phyloP scores from a whole-genome alignment of 2,329 filamentous ascomycete genomes.

The Aspergillus neotritici region DNA sequence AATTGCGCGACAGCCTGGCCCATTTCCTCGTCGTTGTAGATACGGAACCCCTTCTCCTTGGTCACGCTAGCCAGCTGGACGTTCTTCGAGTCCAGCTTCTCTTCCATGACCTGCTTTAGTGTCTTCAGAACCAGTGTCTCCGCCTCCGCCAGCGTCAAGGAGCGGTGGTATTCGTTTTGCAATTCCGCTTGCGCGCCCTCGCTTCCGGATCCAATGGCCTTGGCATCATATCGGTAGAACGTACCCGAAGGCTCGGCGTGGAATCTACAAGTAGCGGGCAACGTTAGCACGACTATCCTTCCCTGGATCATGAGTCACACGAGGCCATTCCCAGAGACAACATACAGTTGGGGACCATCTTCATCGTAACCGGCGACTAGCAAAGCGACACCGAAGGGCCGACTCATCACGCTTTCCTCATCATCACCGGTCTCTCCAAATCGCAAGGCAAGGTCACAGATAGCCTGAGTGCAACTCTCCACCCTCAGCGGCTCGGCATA shows the following conservation, averaged over 20 bases:
- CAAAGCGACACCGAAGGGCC: slow-evolving; percentile 93
- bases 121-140: slow-evolving; percentile 96
- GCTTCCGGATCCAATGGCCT: slow-evolving; percentile 94
- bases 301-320: no score
- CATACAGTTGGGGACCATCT: slow-evolving; percentile 83
- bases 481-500: slow-evolving; percentile 92
- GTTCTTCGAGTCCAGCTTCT: slow-evolving; percentile 98
- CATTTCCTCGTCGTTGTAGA: slow-evolving; percentile 99
- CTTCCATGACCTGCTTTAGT: slow-evolving; percentile 99
- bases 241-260: slow-evolving; percentile 97
- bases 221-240: slow-evolving; percentile 98
- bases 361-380: slow-evolving; percentile 96
- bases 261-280: slow-evolving; percentile 51
- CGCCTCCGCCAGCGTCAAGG: slow-evolving; percentile 83
- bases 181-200: slow-evolving; percentile 97
- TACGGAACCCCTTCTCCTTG: slow-evolving; percentile 95
- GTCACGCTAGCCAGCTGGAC: slow-evolving; percentile 97
- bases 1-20: slow-evolving; percentile 75
- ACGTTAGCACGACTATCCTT: no score
- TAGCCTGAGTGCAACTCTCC: slow-evolving; percentile 97
- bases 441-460: slow-evolving; percentile 91
- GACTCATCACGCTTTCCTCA: slow-evolving; percentile 97
- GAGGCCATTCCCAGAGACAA: slow-evolving; percentile 5
- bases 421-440: slow-evolving; percentile 97
- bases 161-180: slow-evolving; percentile 99